Conservation (phyloP, 1,139 yeast genomes). For the Taiozyma sp. region DNA sequence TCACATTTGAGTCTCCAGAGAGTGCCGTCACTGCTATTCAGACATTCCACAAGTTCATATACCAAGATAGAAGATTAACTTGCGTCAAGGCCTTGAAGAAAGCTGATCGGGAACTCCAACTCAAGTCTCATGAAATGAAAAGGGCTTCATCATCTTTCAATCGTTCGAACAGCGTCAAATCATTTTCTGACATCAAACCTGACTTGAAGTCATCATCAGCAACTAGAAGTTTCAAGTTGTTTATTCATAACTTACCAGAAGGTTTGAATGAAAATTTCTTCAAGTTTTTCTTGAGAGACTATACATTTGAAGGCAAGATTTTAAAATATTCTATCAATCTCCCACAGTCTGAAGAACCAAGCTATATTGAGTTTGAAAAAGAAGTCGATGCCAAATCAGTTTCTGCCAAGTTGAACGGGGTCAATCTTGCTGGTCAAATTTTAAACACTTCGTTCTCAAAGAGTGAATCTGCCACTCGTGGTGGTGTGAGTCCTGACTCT, state of each 20-base stretch:
- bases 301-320: constrained; percentile 17
- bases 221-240: constrained; percentile 12
- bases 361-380: constrained; percentile 22
- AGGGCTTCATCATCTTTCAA: neutral
- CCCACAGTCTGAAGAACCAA: constrained; percentile 6
- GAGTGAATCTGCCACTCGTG: neutral
- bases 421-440: constrained; percentile 17
- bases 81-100: constrained; percentile 29
- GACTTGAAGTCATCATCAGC: constrained; percentile 1
- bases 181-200: neutral
- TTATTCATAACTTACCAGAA: constrained; percentile 22
- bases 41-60: constrained; percentile 24
- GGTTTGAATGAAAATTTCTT: constrained; percentile 23
- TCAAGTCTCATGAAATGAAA: constrained; percentile 1
- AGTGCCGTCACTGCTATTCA: constrained; percentile 28
- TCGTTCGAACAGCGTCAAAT: neutral
- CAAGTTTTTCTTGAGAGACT: constrained; percentile 20
- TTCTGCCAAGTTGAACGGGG: constrained; percentile 21
- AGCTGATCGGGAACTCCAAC: constrained; percentile 16
- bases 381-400: constrained; percentile 18
- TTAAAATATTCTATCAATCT: constrained; percentile 14
- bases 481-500: neutral
- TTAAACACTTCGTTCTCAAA: constrained; percentile 6
- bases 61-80: constrained; percentile 25
- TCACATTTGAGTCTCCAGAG: constrained; percentile 33